phyloP scores from a whole-genome alignment of 345 rosid genomes.

The Salix brachista region DNA sequence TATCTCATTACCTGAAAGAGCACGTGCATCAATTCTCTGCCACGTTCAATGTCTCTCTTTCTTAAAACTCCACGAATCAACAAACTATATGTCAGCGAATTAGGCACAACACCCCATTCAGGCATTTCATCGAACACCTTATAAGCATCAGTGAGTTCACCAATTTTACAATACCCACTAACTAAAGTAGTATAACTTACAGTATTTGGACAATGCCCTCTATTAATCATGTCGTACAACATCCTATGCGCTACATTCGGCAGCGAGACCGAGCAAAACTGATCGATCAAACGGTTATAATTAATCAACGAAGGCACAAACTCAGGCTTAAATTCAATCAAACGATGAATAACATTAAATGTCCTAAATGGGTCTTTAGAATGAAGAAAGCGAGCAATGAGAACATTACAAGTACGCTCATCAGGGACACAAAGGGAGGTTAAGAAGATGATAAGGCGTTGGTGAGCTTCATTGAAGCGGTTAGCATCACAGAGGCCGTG shows the following conservation, averaged over 20 bases:
- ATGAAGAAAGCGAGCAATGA: conserved; percentile 64
- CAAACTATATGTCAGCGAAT: conserved; percentile 60
- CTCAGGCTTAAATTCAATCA: conserved; percentile 47
- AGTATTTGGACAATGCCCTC: conserved; percentile 57
- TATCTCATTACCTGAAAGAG: conserved; percentile 61
- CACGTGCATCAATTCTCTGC: conserved; percentile 38
- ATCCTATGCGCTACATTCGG: conserved; percentile 52
- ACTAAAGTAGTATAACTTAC: conserved; percentile 73
- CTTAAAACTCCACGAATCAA: conserved; percentile 58
- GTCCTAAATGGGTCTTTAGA: conserved; percentile 46
- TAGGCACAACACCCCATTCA: conserved; percentile 37
- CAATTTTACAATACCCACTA: conserved; percentile 44
- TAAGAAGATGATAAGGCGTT: conserved; percentile 37
- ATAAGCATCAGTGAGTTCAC: conserved; percentile 42
- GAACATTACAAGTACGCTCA: conserved; percentile 63
- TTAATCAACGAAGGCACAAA: conserved; percentile 67
- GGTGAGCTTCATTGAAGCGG: conserved; percentile 66
- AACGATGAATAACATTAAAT: conserved; percentile 35
- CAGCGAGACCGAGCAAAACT: conserved; percentile 41
- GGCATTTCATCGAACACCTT: conserved; percentile 75
- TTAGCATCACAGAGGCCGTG: no score
- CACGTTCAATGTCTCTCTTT: conserved; percentile 38
- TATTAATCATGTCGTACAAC: conserved; percentile 51
- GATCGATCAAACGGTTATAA: conserved; percentile 71
- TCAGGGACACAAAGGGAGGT: conserved; percentile 56